Evolutionary conservation across 768 basidiomycete genomes (phyloP), one percentile per base, ranked within the genome.

Genomic region (Xanthoconium purpureum): DNA sequence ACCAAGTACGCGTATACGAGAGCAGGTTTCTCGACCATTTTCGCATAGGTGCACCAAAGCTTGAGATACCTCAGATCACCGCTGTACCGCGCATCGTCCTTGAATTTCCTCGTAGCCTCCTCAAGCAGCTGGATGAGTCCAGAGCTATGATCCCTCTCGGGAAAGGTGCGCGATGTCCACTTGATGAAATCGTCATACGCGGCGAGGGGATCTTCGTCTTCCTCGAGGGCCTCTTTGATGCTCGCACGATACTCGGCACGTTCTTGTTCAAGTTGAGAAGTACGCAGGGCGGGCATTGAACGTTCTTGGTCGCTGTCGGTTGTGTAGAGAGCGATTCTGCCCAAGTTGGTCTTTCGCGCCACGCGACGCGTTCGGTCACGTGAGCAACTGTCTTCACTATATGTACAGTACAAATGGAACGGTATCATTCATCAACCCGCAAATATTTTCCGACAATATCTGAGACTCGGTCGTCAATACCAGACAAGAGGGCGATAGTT

Each of bases 21-120:
- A 17, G 80, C 78, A 5, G 87, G 77, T 63, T 83, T 81, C 63
- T 94, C 88, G 52, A 92, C 83, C 65, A 89, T 82, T 52, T 83
- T 83, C 11, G 94, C 88, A 69, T 96, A 94, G 47, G 89, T 78
- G 20, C 87, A 82, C 97, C 97, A 99, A 18, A 98, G 71, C 69
- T 93, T 91, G 47, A 98, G 78, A 73, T 98, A 97, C 40, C 96
- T 82, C 49, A 93, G 74, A 76, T 98, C 95, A 50, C 84, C 85
- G 70, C 84, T 88, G 72, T 97, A 98, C 14, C 84, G 73, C n/a
- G 81, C 76, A 68, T 98, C 96, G 29, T 83, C 79, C 60, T 87
- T 84, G 72, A 98, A 97, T 53, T 83, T 82, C 32, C 83, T 74
- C 3, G 94, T 94, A 1, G 89, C 85, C 64, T 92, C 86, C 63